Evolutionary conservation across 2,329 filamentous ascomycete genomes (phyloP).

Genomic region (Colletotrichum sp.): DNA sequence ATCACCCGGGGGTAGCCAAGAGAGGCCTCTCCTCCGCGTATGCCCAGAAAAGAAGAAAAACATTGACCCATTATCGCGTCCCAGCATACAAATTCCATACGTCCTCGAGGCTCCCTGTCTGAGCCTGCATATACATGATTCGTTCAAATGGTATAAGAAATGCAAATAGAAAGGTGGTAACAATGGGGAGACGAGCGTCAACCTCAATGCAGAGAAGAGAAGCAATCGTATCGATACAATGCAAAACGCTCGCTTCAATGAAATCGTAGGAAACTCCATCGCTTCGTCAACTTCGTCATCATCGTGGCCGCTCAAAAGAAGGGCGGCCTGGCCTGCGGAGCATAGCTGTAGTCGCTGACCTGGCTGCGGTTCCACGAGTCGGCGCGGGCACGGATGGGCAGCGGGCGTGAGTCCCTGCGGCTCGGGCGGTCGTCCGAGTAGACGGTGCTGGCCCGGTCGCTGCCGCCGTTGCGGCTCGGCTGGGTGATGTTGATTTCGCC

Average conservation of each 20-base stretch:
- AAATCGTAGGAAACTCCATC: constrained; percentile 20
- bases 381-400: constrained; percentile 50
- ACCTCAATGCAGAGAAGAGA: constrained; percentile 29
- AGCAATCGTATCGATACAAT: constrained; percentile 20
- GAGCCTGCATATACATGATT: constrained; percentile 9
- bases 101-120: neutral
- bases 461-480: constrained; percentile 45
- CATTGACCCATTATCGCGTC: constrained; percentile 2
- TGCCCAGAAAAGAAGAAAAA: neutral
- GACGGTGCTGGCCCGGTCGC: constrained; percentile 56
- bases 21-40: constrained; percentile 10
- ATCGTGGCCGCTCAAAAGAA: constrained; percentile 20
- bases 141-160: constrained; percentile 24
- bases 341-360: constrained; percentile 24
- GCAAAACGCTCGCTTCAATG: constrained; percentile 16
- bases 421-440: constrained; percentile 54
- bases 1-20: constrained; percentile 28
- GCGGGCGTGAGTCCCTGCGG: constrained; percentile 42
- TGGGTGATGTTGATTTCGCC: constrained; percentile 63
- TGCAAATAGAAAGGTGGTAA: neutral
- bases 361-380: constrained; percentile 43
- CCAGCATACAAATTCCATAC: neutral
- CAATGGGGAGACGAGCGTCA: constrained; percentile 35
- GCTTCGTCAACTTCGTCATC: constrained; percentile 17
- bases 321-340: neutral